Evolutionary conservation across 2,329 filamentous ascomycete genomes (phyloP).

Genomic region (Botrytis porri): DNA sequence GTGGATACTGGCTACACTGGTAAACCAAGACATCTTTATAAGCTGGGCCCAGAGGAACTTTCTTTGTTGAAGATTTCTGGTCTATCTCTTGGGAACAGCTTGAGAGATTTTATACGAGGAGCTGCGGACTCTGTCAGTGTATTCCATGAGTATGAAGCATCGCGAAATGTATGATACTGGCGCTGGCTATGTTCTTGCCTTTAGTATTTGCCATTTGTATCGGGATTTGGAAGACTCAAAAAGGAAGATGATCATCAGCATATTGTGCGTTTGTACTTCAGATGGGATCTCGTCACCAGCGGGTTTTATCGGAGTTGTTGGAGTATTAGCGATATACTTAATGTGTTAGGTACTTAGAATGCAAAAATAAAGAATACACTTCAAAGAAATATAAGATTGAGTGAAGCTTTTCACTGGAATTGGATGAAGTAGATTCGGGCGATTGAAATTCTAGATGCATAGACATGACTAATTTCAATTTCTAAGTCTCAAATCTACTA

Average conservation of each 20-base stretch:
- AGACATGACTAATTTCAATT: neutral
- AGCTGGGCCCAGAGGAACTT: neutral
- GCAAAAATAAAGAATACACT: neutral
- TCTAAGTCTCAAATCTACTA: neutral
- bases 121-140: no score
- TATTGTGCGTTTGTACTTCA: neutral
- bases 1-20: neutral
- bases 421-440: neutral
- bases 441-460: neutral
- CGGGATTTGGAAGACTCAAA: neutral
- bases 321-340: neutral
- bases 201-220: neutral
- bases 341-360: neutral
- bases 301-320: neutral
- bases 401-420: neutral
- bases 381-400: neutral
- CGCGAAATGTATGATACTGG: neutral
- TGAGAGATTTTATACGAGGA: no score
- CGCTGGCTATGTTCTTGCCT: neutral
- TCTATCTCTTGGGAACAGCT: neutral
- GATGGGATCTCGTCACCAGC: neutral
- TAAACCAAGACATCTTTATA: neutral
- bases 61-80: neutral
- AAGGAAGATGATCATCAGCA: neutral
- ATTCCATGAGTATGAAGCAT: rapidly evolving